Percentiles rank a stretch among this genome's conserved stretches.
These are phyloP conservation scores for Boletus subcaerulescens DNA, from an alignment of 768 basidiomycete genomes.

Conservation along the genomic window DNA sequence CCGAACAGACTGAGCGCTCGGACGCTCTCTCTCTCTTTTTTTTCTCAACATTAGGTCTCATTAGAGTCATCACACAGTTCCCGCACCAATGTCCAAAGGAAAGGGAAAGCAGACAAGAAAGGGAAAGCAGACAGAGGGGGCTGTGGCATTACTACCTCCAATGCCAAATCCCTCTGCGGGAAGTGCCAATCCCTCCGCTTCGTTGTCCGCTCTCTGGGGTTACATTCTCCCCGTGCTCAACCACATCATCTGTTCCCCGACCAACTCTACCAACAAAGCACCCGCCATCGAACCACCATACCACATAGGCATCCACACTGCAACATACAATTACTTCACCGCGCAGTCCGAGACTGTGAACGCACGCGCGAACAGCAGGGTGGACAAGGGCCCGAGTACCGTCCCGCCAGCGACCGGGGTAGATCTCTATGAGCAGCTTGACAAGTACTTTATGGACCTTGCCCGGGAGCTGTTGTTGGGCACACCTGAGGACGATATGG, in stretches of 20 bases:
- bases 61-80: not conserved
- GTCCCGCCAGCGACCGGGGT: slow-evolving; percentile 45
- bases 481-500: slow-evolving; percentile 61
- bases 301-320: slow-evolving; percentile 78
- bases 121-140: slow-evolving; percentile 19
- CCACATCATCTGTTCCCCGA: slow-evolving; percentile 71
- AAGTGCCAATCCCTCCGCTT: slow-evolving; percentile 72
- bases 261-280: slow-evolving; percentile 56
- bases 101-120: slow-evolving; percentile 13
- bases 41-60: not conserved
- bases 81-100: slow-evolving; percentile 21
- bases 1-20: slow-evolving; percentile 3
- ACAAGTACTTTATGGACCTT: slow-evolving; percentile 64
- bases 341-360: slow-evolving; percentile 49
- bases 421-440: slow-evolving; percentile 71
- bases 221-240: slow-evolving; percentile 73
- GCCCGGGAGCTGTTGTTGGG: slow-evolving; percentile 61
- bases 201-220: slow-evolving; percentile 68
- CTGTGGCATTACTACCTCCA: slow-evolving; percentile 28
- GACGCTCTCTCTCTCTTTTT: not conserved
- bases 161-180: slow-evolving; percentile 55
- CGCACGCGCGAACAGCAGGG: slow-evolving; percentile 13
- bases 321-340: slow-evolving; percentile 79
- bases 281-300: slow-evolving; percentile 69
- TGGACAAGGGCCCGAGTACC: slow-evolving; percentile 24